phyloP scores from a whole-genome alignment of 1,139 yeast genomes.

The Ashbya aceris region DNA sequence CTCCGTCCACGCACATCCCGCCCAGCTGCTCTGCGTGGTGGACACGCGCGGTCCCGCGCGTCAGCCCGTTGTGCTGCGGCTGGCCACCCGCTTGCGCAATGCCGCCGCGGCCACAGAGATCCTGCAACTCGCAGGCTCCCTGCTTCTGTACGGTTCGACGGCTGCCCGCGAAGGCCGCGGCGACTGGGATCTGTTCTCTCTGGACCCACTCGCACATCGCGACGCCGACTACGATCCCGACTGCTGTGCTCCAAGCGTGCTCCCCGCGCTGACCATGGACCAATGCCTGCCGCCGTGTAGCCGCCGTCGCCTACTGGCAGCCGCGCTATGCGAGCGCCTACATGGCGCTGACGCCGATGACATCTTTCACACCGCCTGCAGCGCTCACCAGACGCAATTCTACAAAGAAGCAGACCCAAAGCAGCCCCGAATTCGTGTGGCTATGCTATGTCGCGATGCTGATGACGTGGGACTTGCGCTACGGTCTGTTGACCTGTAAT shows the following conservation, averaged over 20 bases:
- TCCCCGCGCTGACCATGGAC: slow-evolving; percentile 2
- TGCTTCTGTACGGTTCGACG: slow-evolving; percentile 17
- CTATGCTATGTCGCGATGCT: neutral
- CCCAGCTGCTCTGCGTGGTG: neutral
- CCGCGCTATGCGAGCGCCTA: neutral
- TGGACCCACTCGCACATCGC: slow-evolving; percentile 9
- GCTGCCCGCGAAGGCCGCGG: slow-evolving; percentile 9
- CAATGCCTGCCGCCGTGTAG: slow-evolving; percentile 1
- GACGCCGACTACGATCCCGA: slow-evolving; percentile 4
- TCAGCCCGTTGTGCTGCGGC: too few species aligned
- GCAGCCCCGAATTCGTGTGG: neutral
- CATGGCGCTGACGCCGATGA: neutral
- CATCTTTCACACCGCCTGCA: neutral
- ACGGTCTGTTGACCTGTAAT: neutral
- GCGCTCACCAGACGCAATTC: neutral
- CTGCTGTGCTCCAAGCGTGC: neutral
- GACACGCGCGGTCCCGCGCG: too few species aligned
- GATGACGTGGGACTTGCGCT: neutral
- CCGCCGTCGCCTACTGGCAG: neutral
- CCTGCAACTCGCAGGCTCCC: too few species aligned
- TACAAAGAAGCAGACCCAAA: too few species aligned
- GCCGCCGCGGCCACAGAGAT: too few species aligned
- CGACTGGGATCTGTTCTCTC: slow-evolving; percentile 19
- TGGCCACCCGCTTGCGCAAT: too few species aligned
- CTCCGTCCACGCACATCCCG: neutral